Percentiles rank a stretch among this genome's conserved stretches.
Conservation (phyloP, 2,329 filamentous ascomycete species). For the Alternaria sp. region DNA sequence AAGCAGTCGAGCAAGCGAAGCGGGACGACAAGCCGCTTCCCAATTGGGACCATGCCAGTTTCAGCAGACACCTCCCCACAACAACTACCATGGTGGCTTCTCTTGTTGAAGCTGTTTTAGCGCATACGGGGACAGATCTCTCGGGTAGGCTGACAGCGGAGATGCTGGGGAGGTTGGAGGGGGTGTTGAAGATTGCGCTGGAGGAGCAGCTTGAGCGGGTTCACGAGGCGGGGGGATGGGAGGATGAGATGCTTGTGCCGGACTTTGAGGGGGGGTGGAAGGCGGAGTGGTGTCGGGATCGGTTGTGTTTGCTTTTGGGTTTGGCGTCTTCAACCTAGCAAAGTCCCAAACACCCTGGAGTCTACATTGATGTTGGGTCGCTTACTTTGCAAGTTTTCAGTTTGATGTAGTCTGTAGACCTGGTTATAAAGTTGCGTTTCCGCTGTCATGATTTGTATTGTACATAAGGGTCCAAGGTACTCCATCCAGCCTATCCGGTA, state of each 20-base stretch:
- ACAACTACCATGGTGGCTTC: background rate
- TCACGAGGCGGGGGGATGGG: rapidly evolving
- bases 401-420: no score
- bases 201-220: background rate
- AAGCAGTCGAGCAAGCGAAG: background rate
- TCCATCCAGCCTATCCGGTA: background rate
- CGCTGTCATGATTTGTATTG: background rate
- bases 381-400: no score
- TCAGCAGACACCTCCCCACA: background rate
- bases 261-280: background rate
- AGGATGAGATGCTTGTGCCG: background rate
- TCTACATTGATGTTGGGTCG: no score
- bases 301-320: background rate
- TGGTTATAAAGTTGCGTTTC: no score
- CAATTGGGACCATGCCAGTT: background rate
- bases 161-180: background rate
- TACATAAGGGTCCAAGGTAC: background rate
- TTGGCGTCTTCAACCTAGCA: no score
- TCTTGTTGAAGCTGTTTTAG: background rate
- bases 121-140: background rate
- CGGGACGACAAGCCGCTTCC: background rate
- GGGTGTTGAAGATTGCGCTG: background rate
- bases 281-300: background rate
- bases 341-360: no score
- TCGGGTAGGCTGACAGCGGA: background rate